A percentile compares a stretch with the other conserved stretches of the same genome.
Conservation (phyloP, 208 protist genomes). For the Herpetomonas muscarum region DNA sequence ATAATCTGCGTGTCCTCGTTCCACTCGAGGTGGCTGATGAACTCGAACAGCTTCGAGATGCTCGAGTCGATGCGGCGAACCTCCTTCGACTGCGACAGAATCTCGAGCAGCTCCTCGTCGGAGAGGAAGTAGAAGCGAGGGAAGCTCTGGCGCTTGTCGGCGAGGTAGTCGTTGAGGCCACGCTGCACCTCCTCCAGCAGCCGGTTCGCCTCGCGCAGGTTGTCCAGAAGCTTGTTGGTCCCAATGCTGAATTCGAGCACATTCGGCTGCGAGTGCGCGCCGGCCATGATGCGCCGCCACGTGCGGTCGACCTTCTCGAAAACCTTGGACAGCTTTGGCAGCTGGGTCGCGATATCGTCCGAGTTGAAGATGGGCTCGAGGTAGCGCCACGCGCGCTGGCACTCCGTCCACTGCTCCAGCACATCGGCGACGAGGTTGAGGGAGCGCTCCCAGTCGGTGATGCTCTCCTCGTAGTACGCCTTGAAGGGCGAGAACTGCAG, state of each 20-base stretch:
- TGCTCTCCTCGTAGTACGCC: constrained; percentile 92
- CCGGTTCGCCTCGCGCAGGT: constrained; percentile 92
- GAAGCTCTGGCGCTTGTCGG: constrained; percentile 94
- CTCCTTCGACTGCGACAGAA: constrained; percentile 96
- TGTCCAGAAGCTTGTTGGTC: constrained; percentile 93
- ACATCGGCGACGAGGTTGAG: constrained; percentile 93
- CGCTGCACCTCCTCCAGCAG: constrained; percentile 96
- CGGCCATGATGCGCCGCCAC: constrained; percentile 93
- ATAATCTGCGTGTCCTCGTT: constrained; percentile 73
- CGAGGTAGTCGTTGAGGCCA: constrained; percentile 96
- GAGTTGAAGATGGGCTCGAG: constrained; percentile 97
- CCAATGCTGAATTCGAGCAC: constrained; percentile 93
- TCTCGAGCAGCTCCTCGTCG: constrained; percentile 93
- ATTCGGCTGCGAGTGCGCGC: constrained; percentile 79
- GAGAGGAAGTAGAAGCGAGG: constrained; percentile 94
- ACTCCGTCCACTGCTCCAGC: constrained; percentile 96
- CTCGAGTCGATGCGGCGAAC: constrained; percentile 94
- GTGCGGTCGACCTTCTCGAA: constrained; percentile 96
- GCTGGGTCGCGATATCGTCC: constrained; percentile 94
- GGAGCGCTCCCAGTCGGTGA: constrained; percentile 93
- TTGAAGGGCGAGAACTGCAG: constrained; percentile 96
- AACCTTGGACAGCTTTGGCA: constrained; percentile 92
- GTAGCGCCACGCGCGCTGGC: constrained; percentile 96
- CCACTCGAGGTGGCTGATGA: constrained; percentile 88
- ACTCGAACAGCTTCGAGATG: constrained; percentile 96